Evolutionary conservation across 805 yeast species (phyloP).

Genomic region (Myxozyma sirexii): DNA sequence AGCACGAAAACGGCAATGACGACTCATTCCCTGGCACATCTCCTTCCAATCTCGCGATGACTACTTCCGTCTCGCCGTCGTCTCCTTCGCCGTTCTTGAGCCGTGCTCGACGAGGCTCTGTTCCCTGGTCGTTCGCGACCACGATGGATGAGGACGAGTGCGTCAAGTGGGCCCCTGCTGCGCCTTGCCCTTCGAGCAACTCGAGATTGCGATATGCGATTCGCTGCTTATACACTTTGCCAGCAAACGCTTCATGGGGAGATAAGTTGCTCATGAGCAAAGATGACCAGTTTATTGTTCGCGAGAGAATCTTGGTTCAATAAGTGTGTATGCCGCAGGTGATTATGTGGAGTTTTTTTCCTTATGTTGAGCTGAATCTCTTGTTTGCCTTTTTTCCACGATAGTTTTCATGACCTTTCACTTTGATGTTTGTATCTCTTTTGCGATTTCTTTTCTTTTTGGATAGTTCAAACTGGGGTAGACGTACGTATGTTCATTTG

Average conservation of each 20-base stretch:
- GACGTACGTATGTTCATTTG: neutral
- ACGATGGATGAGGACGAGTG: neutral
- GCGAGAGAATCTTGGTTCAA: conserved; percentile 23
- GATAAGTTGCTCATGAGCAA: conserved; percentile 27
- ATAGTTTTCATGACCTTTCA: neutral
- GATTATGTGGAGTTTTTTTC: conserved; percentile 8
- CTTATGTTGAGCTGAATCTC: neutral
- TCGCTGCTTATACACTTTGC: conserved; percentile 30
- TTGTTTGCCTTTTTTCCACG: neutral
- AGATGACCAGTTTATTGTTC: conserved; percentile 29
- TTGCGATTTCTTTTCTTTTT: neutral
- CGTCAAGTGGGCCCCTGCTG: conserved; percentile 30
- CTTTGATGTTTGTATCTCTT: neutral
- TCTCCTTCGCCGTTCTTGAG: neutral
- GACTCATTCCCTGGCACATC: neutral
- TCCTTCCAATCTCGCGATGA: conserved; percentile 1
- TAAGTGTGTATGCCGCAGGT: neutral
- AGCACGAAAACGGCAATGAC: neutral
- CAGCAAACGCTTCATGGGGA: conserved; percentile 34
- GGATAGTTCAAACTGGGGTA: neutral
- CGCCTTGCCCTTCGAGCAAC: conserved; percentile 16
- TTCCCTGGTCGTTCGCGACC: conserved; percentile 5
- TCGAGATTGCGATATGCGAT: conserved; percentile 29
- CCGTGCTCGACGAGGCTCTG: conserved; percentile 17
- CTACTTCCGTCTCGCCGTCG: conserved; percentile 1